Base-by-base conservation (phyloP, 176 grass and related monocot genomes). In the Pharus latifolius region DNA sequence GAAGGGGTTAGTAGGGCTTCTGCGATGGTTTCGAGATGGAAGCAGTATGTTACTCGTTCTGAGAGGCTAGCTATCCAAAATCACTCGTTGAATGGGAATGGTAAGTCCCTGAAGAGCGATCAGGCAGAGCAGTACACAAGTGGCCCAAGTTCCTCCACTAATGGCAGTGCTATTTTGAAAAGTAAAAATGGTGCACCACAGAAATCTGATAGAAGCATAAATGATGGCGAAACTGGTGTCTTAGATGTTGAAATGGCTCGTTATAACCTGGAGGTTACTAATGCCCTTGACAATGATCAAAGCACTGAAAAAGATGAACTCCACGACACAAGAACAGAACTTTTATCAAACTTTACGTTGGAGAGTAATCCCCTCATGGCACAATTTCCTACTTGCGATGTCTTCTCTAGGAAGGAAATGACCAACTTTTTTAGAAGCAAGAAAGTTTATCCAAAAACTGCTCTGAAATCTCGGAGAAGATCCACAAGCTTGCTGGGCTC, bases 11-110 rank as follows among this genome's bases (percentile, higher is more conserved):
- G 67, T 60, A 94, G 90, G 79, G 79, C 95, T 8, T 91, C 90
- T 81, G 95, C 87, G 41, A 99, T 99, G 95, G 87, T 99, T 64
- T 99, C 90, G 46, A 88, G 95, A 84, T 99, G 90, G 90, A 94
- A 84, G 70, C 95, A 99, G 43, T 75, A 80, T 65, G 42, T 87
- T 74, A 80, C 84, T 81, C 90, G 90, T 53, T 62, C 53, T 20
- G 84, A 86, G 75, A 79, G 80, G 63, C 41, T 79, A 68, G 41
- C 74, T 76, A 56, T 41, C 40, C 76, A 80, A 72, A 79, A 51
- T 10, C 47, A 7, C 32, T 67, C 75, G 63, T 49, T 43, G 20
- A 85, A 57, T 58, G 57, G 75, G 20, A 94, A 88, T 77, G 84
- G 69, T 46, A 94, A 82, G 57, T 11, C 54, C 18, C 63, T 67